Conservation (phyloP, 768 basidiomycete genomes). For the Lactarius vividus region DNA sequence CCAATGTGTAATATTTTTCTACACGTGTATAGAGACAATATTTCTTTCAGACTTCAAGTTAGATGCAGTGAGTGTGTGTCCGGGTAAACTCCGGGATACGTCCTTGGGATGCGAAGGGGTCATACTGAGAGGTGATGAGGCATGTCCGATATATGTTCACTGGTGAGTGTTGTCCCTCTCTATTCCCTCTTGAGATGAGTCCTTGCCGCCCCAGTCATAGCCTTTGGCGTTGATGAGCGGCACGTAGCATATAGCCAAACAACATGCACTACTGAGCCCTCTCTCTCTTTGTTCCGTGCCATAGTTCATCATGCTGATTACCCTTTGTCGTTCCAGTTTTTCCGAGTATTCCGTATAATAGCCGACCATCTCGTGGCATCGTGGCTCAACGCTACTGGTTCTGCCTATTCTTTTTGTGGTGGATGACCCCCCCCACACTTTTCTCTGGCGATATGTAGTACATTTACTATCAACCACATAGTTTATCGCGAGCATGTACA, state of each 20-base stretch:
- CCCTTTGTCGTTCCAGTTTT: background rate
- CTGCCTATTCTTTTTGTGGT: background rate
- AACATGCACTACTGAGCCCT: slow-evolving; percentile 27
- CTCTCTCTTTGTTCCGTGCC: background rate
- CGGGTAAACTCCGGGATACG: background rate
- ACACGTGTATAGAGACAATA: slow-evolving; percentile 18
- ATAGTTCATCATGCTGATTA: background rate
- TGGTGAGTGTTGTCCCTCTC: slow-evolving; percentile 11
- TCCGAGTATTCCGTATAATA: background rate
- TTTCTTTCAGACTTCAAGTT: slow-evolving; percentile 16
- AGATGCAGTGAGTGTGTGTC: background rate
- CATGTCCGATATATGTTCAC: background rate
- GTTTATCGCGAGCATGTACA: slow-evolving; percentile 17
- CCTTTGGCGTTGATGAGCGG: slow-evolving; percentile 28
- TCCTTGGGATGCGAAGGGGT: background rate
- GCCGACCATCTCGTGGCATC: background rate
- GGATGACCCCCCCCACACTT: background rate
- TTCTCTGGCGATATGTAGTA: slow-evolving; percentile 15
- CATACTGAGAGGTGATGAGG: background rate
- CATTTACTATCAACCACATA: slow-evolving; percentile 2
- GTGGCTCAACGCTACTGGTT: slow-evolving; percentile 11
- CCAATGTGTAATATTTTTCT: slow-evolving; percentile 24
- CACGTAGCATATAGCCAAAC: slow-evolving; percentile 29
- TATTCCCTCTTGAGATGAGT: slow-evolving; percentile 21
- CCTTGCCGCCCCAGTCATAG: slow-evolving; percentile 31